phyloP scores from a whole-genome alignment of 2,329 filamentous ascomycete genomes.

The Bisporella sp. region DNA sequence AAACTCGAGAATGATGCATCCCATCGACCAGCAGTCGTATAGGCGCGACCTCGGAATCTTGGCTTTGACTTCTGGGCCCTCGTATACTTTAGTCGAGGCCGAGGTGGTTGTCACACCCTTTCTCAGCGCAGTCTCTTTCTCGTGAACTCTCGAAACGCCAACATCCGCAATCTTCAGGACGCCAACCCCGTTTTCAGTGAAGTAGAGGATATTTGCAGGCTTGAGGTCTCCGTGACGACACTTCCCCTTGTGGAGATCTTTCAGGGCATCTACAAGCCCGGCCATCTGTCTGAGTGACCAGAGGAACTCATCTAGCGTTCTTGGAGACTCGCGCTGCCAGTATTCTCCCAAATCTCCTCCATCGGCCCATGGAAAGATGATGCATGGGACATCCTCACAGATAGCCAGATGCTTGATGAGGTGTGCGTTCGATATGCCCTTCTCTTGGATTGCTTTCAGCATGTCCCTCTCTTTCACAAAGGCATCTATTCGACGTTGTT shows the following conservation, averaged over 20 bases:
- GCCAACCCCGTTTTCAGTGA: no score
- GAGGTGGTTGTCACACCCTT: not conserved
- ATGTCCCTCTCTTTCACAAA: not conserved
- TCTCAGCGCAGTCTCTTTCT: not conserved
- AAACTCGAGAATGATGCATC: slow-evolving; percentile 6
- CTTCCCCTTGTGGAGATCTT: not conserved
- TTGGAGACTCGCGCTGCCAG: not conserved
- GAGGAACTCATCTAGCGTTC: not conserved
- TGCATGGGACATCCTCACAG: not conserved
- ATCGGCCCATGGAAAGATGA: slow-evolving; percentile 2
- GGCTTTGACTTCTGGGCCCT: not conserved
- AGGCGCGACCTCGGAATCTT: not conserved
- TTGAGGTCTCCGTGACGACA: slow-evolving; percentile 3
- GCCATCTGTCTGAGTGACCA: slow-evolving; percentile 1
- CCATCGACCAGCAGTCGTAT: slow-evolving; percentile 9
- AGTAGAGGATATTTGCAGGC: slow-evolving; percentile 1
- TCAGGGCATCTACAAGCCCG: slow-evolving; percentile 1
- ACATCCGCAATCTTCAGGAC: no score
- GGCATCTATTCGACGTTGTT: not conserved
- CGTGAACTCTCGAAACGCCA: no score
- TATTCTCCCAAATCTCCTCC: not conserved
- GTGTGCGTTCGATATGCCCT: not conserved
- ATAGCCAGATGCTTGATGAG: slow-evolving; percentile 1
- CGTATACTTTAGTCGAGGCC: not conserved
- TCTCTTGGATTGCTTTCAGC: not conserved